These are phyloP conservation scores for Huntiella decipiens DNA, from an alignment of 2,329 filamentous ascomycete species.

Conservation along the genomic window DNA sequence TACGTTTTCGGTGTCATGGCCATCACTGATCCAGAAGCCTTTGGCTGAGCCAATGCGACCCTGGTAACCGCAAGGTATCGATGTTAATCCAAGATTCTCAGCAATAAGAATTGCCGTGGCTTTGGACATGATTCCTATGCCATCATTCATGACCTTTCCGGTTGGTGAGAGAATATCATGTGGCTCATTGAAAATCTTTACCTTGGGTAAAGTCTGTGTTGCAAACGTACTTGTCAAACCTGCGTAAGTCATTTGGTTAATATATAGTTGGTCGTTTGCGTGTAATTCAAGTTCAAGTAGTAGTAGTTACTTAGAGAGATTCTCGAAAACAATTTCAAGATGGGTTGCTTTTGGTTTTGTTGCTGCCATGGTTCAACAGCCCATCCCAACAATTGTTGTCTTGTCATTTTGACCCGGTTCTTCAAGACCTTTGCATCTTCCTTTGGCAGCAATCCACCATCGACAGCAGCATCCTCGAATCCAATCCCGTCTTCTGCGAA, in stretches of 20 bases:
- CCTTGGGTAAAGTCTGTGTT: slow-evolving; percentile 24
- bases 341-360: slow-evolving; percentile 26
- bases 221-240: slow-evolving; percentile 33
- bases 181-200: slow-evolving; percentile 25
- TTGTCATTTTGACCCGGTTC: slow-evolving; percentile 19
- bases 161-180: slow-evolving; percentile 23
- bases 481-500: slow-evolving; percentile 34
- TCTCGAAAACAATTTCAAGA: slow-evolving; percentile 39
- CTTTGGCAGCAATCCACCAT: slow-evolving; percentile 13
- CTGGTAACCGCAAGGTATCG: slow-evolving; percentile 47
- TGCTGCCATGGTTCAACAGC: slow-evolving; percentile 24
- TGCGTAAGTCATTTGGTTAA: slow-evolving; percentile 13
- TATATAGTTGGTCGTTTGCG: background rate
- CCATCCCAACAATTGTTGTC: slow-evolving; percentile 30
- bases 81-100: slow-evolving; percentile 27
- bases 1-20: slow-evolving; percentile 25
- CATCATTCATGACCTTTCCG: slow-evolving; percentile 41
- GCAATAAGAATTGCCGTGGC: slow-evolving; percentile 36
- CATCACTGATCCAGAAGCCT: slow-evolving; percentile 52
- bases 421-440: slow-evolving; percentile 14
- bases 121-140: slow-evolving; percentile 46
- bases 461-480: slow-evolving; percentile 17
- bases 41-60: slow-evolving; percentile 55
- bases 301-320: slow-evolving; percentile 29
- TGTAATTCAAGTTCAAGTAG: no score